Evolutionary conservation across 257 asterid genomes (phyloP), one percentile per base, ranked within the genome.

Genomic region (Solanum acaule): DNA sequence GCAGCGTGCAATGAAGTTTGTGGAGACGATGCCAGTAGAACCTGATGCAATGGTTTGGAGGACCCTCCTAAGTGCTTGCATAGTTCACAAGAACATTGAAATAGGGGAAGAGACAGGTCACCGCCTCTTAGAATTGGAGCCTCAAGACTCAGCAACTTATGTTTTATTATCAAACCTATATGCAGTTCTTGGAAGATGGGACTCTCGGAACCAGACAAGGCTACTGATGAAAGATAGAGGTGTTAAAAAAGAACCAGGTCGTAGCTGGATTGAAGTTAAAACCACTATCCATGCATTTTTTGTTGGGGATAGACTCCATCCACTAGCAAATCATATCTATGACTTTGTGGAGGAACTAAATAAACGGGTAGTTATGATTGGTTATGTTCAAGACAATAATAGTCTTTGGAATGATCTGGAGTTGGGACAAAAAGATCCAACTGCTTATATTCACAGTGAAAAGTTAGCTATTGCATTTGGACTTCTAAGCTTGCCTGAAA

Each of bases 11-110:
- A 91, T 68, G 90, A 91, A 89, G 42, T 96, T 96, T 88, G 92
- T 96, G 87, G 94, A 94, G 91, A 89, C 96, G 70, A 95, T 96
- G 98, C 96, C 98, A 61, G 87, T 94, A 63, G 88, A 92, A 91
- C 97, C 97, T 20, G 98, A 95, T 91, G 95, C 97, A 75, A 95
- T 96, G 98, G 93, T 94, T n/a, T 96, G 99, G 99, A 93, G 99
- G 88, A 94, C 98, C 88, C 95, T 96, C 86, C 90, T 96, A 90
- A 94, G 98, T 91, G 94, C 99, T 77, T 94, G 99, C 93, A 92
- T 93, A 6, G 92, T 95, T 88, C 98, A 94, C 88, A 95, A 90
- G 91, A 94, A 96, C 87, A 87, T 89, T 87, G 98, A 94, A 88
- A 88, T 94, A 13, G 99, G 98, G 15, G 94, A 94, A 91, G 87